Conservation (phyloP, 805 yeast species). For the Metschnikowia gelsemii region DNA sequence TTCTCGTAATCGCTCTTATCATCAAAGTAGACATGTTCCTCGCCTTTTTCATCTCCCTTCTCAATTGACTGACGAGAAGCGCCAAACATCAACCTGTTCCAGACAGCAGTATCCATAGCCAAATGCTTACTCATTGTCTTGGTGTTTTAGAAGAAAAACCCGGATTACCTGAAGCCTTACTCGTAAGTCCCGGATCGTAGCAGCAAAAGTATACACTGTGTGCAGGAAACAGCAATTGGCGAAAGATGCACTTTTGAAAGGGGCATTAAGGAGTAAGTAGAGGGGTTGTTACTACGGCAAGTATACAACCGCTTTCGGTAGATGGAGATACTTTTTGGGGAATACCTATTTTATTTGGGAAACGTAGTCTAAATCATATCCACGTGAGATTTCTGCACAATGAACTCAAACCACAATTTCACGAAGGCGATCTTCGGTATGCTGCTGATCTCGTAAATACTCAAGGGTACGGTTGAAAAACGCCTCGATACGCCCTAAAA, state of each 20-base stretch:
- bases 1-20: background rate
- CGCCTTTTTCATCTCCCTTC: background rate
- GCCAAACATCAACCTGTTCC: slow-evolving; percentile 21
- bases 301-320: no score
- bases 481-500: slow-evolving; percentile 30
- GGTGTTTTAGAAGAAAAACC: background rate
- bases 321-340: no score
- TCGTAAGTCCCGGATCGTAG: background rate
- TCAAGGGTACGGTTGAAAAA: slow-evolving; percentile 68
- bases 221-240: slow-evolving; percentile 8
- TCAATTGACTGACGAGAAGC: slow-evolving; percentile 3
- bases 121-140: slow-evolving; percentile 15
- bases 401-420: slow-evolving; percentile 2
- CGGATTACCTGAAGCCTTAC: background rate
- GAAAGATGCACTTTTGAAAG: background rate
- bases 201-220: background rate
- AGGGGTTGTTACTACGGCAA: no score
- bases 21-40: background rate
- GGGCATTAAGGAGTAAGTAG: no score
- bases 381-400: background rate
- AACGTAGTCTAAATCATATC: background rate
- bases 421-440: slow-evolving; percentile 5
- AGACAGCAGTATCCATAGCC: slow-evolving; percentile 19
- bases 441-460: slow-evolving; percentile 64
- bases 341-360: background rate